Evolutionary conservation across 371 early-diverging fungal species (phyloP).

Genomic region (Actinomortierella ambigua): DNA sequence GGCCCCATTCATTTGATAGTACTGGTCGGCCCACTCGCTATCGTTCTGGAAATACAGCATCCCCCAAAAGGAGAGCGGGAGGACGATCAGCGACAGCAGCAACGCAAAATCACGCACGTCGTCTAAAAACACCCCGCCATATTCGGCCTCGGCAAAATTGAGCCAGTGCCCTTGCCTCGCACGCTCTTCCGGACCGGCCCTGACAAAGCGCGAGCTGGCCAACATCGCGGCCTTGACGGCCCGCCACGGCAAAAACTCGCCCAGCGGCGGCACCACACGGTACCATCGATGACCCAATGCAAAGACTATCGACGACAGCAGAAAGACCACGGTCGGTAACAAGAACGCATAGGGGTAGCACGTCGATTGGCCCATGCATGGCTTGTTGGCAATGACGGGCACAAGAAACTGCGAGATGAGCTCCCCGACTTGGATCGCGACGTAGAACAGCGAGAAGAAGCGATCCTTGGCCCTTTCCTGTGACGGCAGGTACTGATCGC

Average conservation of each 20-base stretch:
- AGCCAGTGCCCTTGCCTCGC: constrained; percentile 1
- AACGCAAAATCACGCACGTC: constrained; percentile 10
- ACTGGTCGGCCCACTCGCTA: constrained; percentile 48
- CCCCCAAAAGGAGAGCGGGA: constrained; percentile 54
- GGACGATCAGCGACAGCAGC: constrained; percentile 36
- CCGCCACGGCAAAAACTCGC: constrained; percentile 48
- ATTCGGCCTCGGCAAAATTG: constrained; percentile 6
- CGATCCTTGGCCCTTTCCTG: background rate
- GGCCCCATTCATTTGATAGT: constrained; percentile 38
- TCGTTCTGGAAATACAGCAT: constrained; percentile 53
- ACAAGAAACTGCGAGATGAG: constrained; percentile 4
- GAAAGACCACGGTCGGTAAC: constrained; percentile 9
- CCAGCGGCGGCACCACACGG: constrained; percentile 55
- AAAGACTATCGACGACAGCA: constrained; percentile 45
- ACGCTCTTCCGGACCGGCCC: constrained; percentile 1
- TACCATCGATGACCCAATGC: constrained; percentile 48
- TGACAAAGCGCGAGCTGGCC: background rate
- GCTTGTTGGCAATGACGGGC: background rate
- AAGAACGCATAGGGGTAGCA: constrained; percentile 9
- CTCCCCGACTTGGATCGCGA: constrained; percentile 3
- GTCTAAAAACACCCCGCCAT: constrained; percentile 9
- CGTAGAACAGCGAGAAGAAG: constrained; percentile 6
- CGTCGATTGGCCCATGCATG: constrained; percentile 2
- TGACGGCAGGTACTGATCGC: constrained; percentile 50
- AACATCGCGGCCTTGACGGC: constrained; percentile 19